Evolutionary conservation across 345 rosid species (phyloP).

Genomic region (Kernera saxatilis): DNA sequence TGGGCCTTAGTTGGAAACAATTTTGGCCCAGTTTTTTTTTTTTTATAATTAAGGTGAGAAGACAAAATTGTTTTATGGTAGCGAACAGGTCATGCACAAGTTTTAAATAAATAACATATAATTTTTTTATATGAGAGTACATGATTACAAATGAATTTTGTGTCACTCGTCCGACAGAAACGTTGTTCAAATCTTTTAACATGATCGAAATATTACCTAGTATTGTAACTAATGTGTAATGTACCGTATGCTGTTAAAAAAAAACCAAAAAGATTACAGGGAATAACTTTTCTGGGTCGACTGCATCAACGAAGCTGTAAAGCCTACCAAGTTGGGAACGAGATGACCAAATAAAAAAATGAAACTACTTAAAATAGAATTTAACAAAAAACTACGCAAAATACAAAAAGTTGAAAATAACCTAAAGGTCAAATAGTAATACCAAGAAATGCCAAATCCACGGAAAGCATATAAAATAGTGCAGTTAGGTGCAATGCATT

Average conservation of each 20-base stretch:
- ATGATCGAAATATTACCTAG: not conserved
- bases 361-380: slow-evolving; percentile 8
- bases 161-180: not conserved
- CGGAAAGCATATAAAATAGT: slow-evolving; percentile 9
- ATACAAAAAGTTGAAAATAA: slow-evolving; percentile 1
- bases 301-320: slow-evolving; percentile 23
- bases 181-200: not conserved
- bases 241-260: not conserved
- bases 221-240: not conserved
- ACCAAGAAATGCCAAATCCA: slow-evolving; percentile 4
- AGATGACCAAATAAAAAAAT: slow-evolving; percentile 3
- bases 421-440: slow-evolving; percentile 23
- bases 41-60: not conserved
- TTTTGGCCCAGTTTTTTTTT: not conserved
- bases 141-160: not conserved
- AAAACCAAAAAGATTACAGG: not conserved
- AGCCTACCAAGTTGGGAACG: slow-evolving; percentile 24
- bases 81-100: not conserved
- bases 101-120: not conserved
- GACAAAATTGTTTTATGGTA: not conserved
- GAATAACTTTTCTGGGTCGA: slow-evolving; percentile 8
- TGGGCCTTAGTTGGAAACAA: not conserved
- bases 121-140: not conserved
- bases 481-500: slow-evolving; percentile 28
- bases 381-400: slow-evolving; percentile 12